Percentiles rank a stretch among this genome's conserved stretches.
Conservation (phyloP, 2,329 filamentous ascomycete species). For the Penicillium aurantiogriseum region DNA sequence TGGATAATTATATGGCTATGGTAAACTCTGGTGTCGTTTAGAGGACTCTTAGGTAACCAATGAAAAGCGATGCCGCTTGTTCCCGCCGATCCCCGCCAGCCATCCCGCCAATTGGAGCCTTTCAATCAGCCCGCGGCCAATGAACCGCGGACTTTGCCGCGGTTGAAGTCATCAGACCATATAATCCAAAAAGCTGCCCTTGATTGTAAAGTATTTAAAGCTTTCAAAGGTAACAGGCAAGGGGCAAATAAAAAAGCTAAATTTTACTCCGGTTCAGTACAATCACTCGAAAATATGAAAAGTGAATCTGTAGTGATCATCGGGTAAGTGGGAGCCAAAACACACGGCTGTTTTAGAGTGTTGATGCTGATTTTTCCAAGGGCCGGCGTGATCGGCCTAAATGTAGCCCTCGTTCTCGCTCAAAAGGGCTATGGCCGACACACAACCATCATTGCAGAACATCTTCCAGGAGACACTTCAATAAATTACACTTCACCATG, state of each 20-base stretch:
- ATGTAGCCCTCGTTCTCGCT: conserved; percentile 6
- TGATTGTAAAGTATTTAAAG: neutral
- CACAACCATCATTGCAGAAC: conserved; percentile 41
- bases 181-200: neutral
- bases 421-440: conserved; percentile 1
- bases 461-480: conserved; percentile 44
- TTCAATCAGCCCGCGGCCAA: neutral
- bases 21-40: neutral
- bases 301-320: conserved; percentile 3
- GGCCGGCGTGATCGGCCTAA: conserved; percentile 2
- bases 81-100: neutral
- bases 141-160: conserved; percentile 2
- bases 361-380: neutral
- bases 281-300: neutral
- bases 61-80: neutral
- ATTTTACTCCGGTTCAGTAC: neutral
- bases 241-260: neutral
- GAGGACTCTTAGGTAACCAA: neutral
- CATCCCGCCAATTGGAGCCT: neutral
- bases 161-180: neutral
- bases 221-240: neutral
- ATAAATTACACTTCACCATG: conserved; percentile 46
- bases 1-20: no score
- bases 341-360: neutral
- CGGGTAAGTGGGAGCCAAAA: neutral